Conservation (phyloP, 139 green algal species). For the Penium margaritaceum region DNA sequence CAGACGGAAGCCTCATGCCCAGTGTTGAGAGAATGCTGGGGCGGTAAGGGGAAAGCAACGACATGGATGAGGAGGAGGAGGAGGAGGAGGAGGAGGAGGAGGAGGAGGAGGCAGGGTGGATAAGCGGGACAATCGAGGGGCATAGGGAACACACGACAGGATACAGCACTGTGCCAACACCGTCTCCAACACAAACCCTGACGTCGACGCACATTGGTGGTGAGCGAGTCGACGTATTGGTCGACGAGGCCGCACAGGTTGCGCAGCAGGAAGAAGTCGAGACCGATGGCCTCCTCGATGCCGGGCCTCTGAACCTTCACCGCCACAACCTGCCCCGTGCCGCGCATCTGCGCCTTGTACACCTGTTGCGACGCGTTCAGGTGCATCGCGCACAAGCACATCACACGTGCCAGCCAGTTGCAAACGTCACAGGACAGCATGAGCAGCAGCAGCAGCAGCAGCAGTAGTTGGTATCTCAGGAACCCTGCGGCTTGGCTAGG, state of each 20-base stretch:
- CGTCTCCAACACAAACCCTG: no score
- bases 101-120: not conserved
- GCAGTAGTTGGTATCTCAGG: no score
- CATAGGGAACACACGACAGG: no score
- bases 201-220: constrained; percentile 1
- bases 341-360: constrained; percentile 23
- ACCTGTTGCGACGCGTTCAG: no score
- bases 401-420: no score
- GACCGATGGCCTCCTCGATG: constrained; percentile 78
- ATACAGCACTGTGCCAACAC: no score
- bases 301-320: constrained; percentile 90
- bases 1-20: no score
- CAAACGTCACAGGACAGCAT: no score
- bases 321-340: constrained; percentile 74
- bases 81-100: not conserved
- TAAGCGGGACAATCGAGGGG: no score
- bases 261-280: constrained; percentile 75
- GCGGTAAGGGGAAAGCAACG: not conserved
- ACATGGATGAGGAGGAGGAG: not conserved
- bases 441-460: no score
- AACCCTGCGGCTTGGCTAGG: no score
- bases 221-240: constrained; percentile 18
- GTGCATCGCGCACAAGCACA: no score
- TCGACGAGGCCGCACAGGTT: not conserved
- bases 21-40: not conserved